Conservation (phyloP, 352 stramenopile species). For the Pythium grandisporangium region DNA sequence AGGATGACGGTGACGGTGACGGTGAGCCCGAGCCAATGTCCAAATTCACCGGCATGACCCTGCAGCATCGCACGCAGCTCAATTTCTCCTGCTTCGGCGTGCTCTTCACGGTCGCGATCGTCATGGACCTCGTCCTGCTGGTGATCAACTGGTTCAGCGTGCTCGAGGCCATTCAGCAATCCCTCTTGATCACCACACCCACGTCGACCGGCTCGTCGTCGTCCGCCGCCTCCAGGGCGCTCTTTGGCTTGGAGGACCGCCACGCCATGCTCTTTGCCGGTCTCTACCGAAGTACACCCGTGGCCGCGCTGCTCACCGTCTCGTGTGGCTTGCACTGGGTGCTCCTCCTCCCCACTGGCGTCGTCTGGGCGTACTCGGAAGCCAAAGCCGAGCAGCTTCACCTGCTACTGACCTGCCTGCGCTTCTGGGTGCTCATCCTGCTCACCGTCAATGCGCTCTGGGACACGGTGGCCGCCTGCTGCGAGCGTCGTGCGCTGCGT, state of each 20-base stretch:
- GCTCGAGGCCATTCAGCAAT: constrained; percentile 6
- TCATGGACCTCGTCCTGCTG: constrained; percentile 11
- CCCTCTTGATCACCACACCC: constrained; percentile 10
- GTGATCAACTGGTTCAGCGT: constrained; percentile 12
- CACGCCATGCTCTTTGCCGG: constrained; percentile 11
- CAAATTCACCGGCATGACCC: too few species aligned
- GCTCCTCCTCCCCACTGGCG: constrained; percentile 3
- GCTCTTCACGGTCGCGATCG: constrained; percentile 13
- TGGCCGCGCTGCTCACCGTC: constrained; percentile 13
- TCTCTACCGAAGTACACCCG: constrained; percentile 15
- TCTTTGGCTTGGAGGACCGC: constrained; percentile 11
- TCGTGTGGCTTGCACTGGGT: constrained; percentile 14
- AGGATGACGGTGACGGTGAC: neutral
- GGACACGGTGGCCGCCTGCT: constrained; percentile 10
- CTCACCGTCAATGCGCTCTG: constrained; percentile 11
- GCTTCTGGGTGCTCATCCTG: constrained; percentile 20
- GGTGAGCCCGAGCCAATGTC: too few species aligned
- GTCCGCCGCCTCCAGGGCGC: constrained; percentile 3
- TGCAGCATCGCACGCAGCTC: constrained; percentile 10
- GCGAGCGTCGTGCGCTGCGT: constrained; percentile 7
- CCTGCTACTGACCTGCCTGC: constrained; percentile 10
- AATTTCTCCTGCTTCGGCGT: constrained; percentile 18
- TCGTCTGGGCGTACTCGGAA: constrained; percentile 2
- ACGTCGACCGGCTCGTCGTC: constrained; percentile 1
- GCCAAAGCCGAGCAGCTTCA: constrained; percentile 3